Conservation (phyloP, 75 land plant genomes). For the Selaginella moellendorffii region DNA sequence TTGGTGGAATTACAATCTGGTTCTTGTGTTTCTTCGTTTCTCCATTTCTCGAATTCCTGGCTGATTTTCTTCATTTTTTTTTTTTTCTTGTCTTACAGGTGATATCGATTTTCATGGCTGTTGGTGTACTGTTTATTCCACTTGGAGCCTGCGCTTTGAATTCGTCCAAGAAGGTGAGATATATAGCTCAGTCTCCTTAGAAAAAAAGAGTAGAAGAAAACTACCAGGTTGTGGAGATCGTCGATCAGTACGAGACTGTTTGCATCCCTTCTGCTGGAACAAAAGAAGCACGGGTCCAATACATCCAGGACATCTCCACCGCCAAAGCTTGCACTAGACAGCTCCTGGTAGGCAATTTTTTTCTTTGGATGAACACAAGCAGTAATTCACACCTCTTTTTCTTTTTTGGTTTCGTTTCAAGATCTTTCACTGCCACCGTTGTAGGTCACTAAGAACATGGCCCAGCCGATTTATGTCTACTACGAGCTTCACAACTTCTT, state of each 20-base stretch:
- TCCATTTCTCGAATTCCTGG: neutral
- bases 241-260: neutral
- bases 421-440: neutral
- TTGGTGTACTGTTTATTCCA: neutral
- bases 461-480: neutral
- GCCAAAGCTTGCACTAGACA: neutral
- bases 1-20: no score
- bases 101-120: neutral
- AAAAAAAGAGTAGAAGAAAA: no score
- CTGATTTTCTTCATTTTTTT: neutral
- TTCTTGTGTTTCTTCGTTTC: neutral
- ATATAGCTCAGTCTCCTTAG: no score
- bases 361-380: no score
- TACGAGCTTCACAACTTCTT: constrained; percentile 5
- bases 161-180: neutral
- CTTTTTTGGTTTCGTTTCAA: no score
- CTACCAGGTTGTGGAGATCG: neutral
- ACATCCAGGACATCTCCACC: neutral
- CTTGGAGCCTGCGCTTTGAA: neutral
- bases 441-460: constrained; percentile 4
- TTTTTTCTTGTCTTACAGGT: neutral
- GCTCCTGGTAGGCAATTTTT: neutral
- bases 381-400: no score
- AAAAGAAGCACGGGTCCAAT: neutral
- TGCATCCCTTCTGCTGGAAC: neutral